phyloP scores from a whole-genome alignment of 2,329 filamentous ascomycete genomes.

The Orbilia brochopaga region DNA sequence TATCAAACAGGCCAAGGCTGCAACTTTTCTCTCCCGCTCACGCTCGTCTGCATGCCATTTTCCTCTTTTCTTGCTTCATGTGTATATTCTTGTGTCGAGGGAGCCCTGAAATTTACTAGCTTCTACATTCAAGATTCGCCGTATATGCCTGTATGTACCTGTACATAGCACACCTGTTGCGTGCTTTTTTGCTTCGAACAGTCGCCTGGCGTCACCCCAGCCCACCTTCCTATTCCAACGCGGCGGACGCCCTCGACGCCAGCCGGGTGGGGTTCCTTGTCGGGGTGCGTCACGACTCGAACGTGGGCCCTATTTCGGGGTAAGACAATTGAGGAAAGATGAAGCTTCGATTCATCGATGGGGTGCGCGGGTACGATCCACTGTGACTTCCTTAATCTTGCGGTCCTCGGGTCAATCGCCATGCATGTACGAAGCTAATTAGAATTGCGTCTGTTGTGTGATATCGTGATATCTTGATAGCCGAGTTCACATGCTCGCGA shows the following conservation, averaged over 20 bases:
- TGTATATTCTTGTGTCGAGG: neutral
- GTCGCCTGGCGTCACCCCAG: constrained; percentile 19
- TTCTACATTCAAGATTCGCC: constrained; percentile 50
- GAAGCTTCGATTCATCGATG: constrained; percentile 18
- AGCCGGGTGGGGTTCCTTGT: constrained; percentile 48
- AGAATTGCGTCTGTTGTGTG: neutral
- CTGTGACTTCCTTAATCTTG: constrained; percentile 9
- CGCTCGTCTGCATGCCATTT: neutral
- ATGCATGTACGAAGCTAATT: neutral
- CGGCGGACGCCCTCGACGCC: constrained; percentile 28
- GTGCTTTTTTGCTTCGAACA: constrained; percentile 39
- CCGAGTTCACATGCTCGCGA: neutral
- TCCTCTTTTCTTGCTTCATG: neutral
- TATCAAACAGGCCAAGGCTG: constrained; percentile 28
- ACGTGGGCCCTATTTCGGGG: constrained; percentile 31
- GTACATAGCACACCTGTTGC: constrained; percentile 13
- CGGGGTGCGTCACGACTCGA: constrained; percentile 37
- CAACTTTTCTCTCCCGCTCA: constrained; percentile 21
- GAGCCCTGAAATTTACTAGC: constrained; percentile 25
- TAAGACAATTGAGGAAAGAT: constrained; percentile 37
- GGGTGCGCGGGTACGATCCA: constrained; percentile 25
- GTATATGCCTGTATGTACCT: constrained; percentile 13
- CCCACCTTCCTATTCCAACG: constrained; percentile 48
- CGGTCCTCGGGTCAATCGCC: constrained; percentile 1
- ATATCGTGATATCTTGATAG: neutral